Evolutionary conservation across 1,284 basidiomycete genomes (phyloP).

Genomic region (Melampsora americana): DNA sequence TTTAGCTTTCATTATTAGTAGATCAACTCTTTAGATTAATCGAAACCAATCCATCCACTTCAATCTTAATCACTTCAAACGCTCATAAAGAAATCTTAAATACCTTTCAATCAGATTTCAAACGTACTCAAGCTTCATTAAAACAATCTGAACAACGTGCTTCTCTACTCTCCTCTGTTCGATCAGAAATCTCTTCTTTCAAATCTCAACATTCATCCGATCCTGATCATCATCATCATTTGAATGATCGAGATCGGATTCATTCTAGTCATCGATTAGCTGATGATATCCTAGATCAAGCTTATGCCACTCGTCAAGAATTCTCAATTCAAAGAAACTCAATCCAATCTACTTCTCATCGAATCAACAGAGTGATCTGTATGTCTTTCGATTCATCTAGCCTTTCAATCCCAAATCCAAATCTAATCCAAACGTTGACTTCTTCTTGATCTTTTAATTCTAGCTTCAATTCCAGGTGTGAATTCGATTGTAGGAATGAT

Average conservation of each 20-base stretch:
- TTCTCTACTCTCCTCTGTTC: constrained; percentile 36
- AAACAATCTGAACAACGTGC: constrained; percentile 34
- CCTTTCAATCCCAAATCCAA: background rate
- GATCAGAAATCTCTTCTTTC: constrained; percentile 40
- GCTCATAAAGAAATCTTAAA: constrained; percentile 27
- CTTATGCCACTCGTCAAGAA: constrained; percentile 92
- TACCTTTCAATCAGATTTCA: constrained; percentile 38
- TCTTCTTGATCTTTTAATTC: constrained; percentile 3
- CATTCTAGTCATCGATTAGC: constrained; percentile 27
- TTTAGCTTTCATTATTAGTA: constrained; percentile 41
- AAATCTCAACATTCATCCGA: constrained; percentile 20
- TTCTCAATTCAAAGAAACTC: constrained; percentile 78
- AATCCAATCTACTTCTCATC: constrained; percentile 71
- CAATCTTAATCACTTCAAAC: constrained; percentile 26
- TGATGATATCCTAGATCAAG: constrained; percentile 61
- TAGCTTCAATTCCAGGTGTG: constrained; percentile 85
- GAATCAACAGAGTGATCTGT: constrained; percentile 81
- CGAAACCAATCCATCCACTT: constrained; percentile 25
- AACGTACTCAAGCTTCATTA: constrained; percentile 28
- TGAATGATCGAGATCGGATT: constrained; percentile 30
- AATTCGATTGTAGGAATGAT: constrained; percentile 90
- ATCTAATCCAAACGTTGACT: background rate
- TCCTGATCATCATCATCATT: constrained; percentile 27
- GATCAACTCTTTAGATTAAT: constrained; percentile 42
- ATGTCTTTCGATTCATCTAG: constrained; percentile 51